Base-by-base conservation (phyloP, 768 basidiomycete genomes). In the Mycena belliarum region DNA sequence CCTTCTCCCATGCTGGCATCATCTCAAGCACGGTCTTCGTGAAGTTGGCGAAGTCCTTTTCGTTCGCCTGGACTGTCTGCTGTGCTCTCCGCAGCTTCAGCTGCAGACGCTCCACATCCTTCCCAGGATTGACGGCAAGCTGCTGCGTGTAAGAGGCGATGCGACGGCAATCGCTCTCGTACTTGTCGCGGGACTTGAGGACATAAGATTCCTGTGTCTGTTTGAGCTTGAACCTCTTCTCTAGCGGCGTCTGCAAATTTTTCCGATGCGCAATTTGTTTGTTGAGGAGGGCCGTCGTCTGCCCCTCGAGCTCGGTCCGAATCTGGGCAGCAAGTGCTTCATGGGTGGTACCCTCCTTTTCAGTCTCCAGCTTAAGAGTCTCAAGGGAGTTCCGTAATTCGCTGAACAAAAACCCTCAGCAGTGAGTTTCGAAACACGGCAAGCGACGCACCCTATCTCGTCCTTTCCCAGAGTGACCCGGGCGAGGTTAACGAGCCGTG, bases 91-190 rank as follows among this genome's bases (percentile, higher is more conserved):
- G 92, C 23, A 98, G 79, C 73, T 94, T 97, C 52, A 85, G 67
- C 29, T 87, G 83, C 33, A 97, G 84, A 76, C 92, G 95, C 65
- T 99, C 97, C 24, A 95, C 79, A 57, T 98, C 96, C 68, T 87
- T 89, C 20, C 96, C 97, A 68, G 98, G 97, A 24, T 92, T 86
- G 12, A 98, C 82, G 3, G 90, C 87, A 29, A 89, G 84, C 70
- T 97, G 94, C 6, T 95, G 95, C 5, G 94, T 94, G 67, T 90
- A 94, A 1, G 92, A 89, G 67, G 97, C 98, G 78, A 98, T 95
- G 47, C 89, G 85, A 20, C 95, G 77, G 70, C 95, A 96, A 65
- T 98, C 96, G 53, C 82, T 78, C 72, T 97, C 93, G 73, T 98
- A 98, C 69, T 95, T 93, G 72, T 95, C 93, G 59, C 91, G 85